phyloP scores from a whole-genome alignment of 169 alveolate genomes.

The Theileria equi region DNA sequence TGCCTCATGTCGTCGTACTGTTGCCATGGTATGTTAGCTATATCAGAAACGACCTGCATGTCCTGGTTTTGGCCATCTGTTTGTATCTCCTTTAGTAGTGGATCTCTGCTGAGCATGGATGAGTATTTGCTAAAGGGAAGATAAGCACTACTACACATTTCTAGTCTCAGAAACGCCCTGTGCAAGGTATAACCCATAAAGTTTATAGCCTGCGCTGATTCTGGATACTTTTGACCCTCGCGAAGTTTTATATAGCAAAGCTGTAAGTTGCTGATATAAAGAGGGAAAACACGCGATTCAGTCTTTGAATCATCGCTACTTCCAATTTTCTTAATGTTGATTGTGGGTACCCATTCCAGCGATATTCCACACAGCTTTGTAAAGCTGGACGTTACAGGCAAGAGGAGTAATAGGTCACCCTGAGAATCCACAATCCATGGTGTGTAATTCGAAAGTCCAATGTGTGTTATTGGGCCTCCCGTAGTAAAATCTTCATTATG shows the following conservation, averaged over 20 bases:
- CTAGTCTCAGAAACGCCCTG: slow-evolving; percentile 28
- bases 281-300: slow-evolving; percentile 32
- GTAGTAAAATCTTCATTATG: slow-evolving; percentile 39
- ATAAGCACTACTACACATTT: slow-evolving; percentile 21
- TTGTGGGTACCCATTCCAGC: slow-evolving; percentile 55
- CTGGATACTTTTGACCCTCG: slow-evolving; percentile 34
- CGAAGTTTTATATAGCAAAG: slow-evolving; percentile 25
- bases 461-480: slow-evolving; percentile 12
- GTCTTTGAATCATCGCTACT: slow-evolving; percentile 5
- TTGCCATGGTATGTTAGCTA: slow-evolving; percentile 45
- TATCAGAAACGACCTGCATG: too few species aligned
- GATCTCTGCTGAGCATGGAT: slow-evolving; percentile 38
- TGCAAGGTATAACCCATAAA: slow-evolving; percentile 56
- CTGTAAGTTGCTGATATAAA: slow-evolving; percentile 43
- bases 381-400: slow-evolving; percentile 44
- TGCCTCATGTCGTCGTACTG: slow-evolving; percentile 65
- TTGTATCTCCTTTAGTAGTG: slow-evolving; percentile 52
- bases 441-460: slow-evolving; percentile 36
- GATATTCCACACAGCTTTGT: slow-evolving; percentile 35
- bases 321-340: slow-evolving; percentile 25
- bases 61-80: too few species aligned
- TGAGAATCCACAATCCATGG: slow-evolving; percentile 47
- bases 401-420: slow-evolving; percentile 13
- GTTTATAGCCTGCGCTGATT: slow-evolving; percentile 30
- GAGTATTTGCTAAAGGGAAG: slow-evolving; percentile 29